Evolutionary conservation across 2,329 filamentous ascomycete species (phyloP), one percentile per base, ranked within the genome.

Genomic region (Fusarium nurragi): DNA sequence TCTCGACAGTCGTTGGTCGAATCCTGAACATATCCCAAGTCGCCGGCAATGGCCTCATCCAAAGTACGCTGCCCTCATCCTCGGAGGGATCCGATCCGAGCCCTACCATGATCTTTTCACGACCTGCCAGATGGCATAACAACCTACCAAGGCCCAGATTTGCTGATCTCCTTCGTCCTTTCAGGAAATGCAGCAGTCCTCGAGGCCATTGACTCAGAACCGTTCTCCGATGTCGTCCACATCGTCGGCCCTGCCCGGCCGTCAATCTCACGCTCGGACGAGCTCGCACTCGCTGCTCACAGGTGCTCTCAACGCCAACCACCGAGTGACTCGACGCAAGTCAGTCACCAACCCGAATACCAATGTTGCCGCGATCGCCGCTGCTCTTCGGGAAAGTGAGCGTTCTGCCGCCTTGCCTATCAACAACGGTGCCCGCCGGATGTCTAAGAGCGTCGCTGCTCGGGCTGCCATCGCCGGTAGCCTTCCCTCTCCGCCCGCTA

Each of bases 321-420:
- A 97, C 78, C 91, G 95, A 71, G 88, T 98, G 69, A 93, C 92
- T 71, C 92, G 94, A 73, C 88, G 95, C 72, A 98, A 98, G 86
- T 97, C 94, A 79, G 93, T 97, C 75, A 93, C 92, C 61, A 90
- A 88, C 66, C 86, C 89, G 43, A 85, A 84, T 44, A 84, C 86
- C 76, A 94, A 91, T 78, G 87, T 90, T 41, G 89, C 91, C 18
- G 92, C 91, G 51, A 81, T 94, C 64, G 90, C 91, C 28, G 90
- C 90, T 13, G 91, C 89, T 48, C 80, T 91, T 62, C 87, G 88
- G 73, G 90, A 91, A 74, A 88, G 90, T 68, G 85, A 86, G 60
- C 83, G 81, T 73, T 76, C 81, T 46, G 76, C 81, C 53, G 82
- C 83, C 65, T 83, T 84, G 75, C 89, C 80, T 37, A 88, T 90